phyloP scores from a whole-genome alignment of 2,329 filamentous ascomycete genomes.

The Trichoderma endophyticum region DNA sequence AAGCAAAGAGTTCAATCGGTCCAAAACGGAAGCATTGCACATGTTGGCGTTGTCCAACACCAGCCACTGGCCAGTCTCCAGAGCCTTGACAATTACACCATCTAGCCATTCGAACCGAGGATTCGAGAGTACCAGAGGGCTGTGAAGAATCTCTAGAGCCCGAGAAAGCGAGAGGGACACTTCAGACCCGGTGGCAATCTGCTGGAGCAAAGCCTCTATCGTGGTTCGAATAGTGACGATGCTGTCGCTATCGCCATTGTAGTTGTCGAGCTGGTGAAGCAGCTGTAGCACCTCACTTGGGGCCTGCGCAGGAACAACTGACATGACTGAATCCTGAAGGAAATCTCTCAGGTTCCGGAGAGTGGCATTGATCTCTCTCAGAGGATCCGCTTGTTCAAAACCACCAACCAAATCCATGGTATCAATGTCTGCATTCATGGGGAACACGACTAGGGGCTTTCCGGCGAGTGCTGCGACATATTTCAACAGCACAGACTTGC shows the following conservation, averaged over 20 bases:
- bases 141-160: conserved; percentile 49
- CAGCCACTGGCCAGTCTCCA: conserved; percentile 85
- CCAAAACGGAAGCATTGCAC: conserved; percentile 90
- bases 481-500: conserved; percentile 78
- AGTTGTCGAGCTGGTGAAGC: conserved; percentile 47
- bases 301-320: conserved; percentile 45
- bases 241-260: conserved; percentile 37
- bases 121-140: conserved; percentile 59
- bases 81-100: conserved; percentile 82
- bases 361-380: conserved; percentile 63
- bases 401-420: conserved; percentile 96
- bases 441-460: conserved; percentile 73
- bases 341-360: conserved; percentile 49
- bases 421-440: conserved; percentile 92
- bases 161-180: conserved; percentile 48
- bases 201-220: conserved; percentile 39
- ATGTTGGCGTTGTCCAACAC: conserved; percentile 96
- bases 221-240: conserved; percentile 38
- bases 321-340: conserved; percentile 50
- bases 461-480: conserved; percentile 79
- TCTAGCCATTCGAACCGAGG: conserved; percentile 96
- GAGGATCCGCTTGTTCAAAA: conserved; percentile 88
- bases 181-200: conserved; percentile 43
- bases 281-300: conserved; percentile 49
- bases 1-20: conserved; percentile 88